Evolutionary conservation across 352 stramenopile species (phyloP).

Genomic region (Pythium rhizo-oryzae): DNA sequence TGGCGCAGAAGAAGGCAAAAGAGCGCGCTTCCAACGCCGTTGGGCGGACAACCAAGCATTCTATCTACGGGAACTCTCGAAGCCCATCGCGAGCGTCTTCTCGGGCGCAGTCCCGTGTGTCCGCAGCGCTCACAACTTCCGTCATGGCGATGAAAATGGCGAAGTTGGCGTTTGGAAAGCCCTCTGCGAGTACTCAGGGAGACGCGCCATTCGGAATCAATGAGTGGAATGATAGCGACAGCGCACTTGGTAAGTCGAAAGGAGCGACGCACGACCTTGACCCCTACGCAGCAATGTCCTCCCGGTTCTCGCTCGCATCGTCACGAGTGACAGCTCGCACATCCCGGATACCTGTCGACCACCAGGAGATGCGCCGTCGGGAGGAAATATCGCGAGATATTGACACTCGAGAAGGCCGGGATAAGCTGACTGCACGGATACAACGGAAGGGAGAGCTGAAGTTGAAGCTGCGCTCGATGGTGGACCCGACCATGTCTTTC

Average conservation of each 20-base stretch:
- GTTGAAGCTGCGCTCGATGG: slow-evolving; percentile 54
- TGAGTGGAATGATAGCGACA: slow-evolving; percentile 24
- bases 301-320: slow-evolving; percentile 20
- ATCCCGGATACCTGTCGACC: slow-evolving; percentile 34
- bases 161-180: slow-evolving; percentile 8
- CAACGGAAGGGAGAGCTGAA: slow-evolving; percentile 43
- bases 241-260: not conserved
- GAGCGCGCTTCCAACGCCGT: slow-evolving; percentile 14
- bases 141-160: slow-evolving; percentile 37
- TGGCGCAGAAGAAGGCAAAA: slow-evolving; percentile 20
- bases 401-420: slow-evolving; percentile 37
- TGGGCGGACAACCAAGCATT: slow-evolving; percentile 8
- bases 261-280: not conserved
- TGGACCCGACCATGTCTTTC: slow-evolving; percentile 49
- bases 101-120: slow-evolving; percentile 15
- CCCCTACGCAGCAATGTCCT: slow-evolving; percentile 7
- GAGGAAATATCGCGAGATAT: slow-evolving; percentile 53
- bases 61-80: slow-evolving; percentile 11
- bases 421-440: slow-evolving; percentile 37
- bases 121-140: slow-evolving; percentile 24
- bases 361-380: slow-evolving; percentile 41
- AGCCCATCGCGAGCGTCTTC: slow-evolving; percentile 22
- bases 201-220: slow-evolving; percentile 9
- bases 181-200: slow-evolving; percentile 5
- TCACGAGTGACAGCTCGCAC: slow-evolving; percentile 17